Percentiles rank a stretch among this genome's conserved stretches.
Evolutionary conservation across 2,329 filamentous ascomycete genomes (phyloP).

Genomic region (Xylaria sp.): DNA sequence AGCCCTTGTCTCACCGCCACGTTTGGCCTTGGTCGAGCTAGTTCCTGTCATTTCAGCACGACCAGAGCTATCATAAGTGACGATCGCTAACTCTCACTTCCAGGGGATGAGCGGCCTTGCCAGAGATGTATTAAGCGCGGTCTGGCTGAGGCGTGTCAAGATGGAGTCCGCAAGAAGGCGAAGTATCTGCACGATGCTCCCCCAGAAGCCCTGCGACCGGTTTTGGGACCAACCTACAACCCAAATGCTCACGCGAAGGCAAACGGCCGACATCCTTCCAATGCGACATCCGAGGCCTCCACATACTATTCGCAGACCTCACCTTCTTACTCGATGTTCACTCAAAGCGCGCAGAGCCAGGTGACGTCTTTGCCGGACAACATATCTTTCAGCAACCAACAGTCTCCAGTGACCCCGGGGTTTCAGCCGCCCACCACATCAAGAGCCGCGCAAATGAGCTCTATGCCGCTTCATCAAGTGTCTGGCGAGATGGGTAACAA

Average conservation of each 20-base stretch:
- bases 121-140: conserved; percentile 92
- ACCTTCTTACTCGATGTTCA: conserved; percentile 55
- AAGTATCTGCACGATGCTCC: conserved; percentile 98
- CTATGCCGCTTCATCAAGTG: conserved; percentile 53
- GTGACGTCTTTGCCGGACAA: conserved; percentile 51
- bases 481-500: conserved; percentile 49
- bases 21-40: conserved; percentile 18
- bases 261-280: conserved; percentile 52
- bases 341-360: conserved; percentile 46
- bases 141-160: conserved; percentile 87
- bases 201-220: conserved; percentile 84
- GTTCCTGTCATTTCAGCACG: conserved; percentile 11
- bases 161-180: conserved; percentile 96
- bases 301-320: conserved; percentile 53
- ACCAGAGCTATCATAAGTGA: background rate
- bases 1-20: conserved; percentile 23
- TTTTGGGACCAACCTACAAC: conserved; percentile 73
- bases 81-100: conserved; percentile 21
- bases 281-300: conserved; percentile 49
- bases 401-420: conserved; percentile 74
- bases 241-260: conserved; percentile 53
- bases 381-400: conserved; percentile 64
- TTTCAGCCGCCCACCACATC: conserved; percentile 63
- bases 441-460: conserved; percentile 45
- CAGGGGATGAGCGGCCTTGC: conserved; percentile 94